These are phyloP conservation scores for Ambrosiella cleistominuta DNA, from an alignment of 2,329 filamentous ascomycete species.

Conservation along the genomic window DNA sequence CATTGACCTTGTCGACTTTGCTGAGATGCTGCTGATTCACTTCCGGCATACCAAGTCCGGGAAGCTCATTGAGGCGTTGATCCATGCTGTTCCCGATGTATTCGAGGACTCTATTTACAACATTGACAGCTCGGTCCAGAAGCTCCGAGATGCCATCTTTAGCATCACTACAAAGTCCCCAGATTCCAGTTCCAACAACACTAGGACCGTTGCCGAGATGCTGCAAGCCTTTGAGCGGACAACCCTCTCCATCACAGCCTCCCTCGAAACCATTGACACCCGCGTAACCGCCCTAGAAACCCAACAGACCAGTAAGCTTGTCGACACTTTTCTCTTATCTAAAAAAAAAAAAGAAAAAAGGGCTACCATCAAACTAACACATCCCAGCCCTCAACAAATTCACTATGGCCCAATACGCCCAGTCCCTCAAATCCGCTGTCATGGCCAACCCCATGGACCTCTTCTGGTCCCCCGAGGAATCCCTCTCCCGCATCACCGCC, in stretches of 20 bases:
- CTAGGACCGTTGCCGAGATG: slow-evolving; percentile 20
- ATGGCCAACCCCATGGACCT: slow-evolving; percentile 15
- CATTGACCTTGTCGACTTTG: slow-evolving; percentile 6
- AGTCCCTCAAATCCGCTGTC: slow-evolving; percentile 2
- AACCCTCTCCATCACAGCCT: slow-evolving; percentile 19
- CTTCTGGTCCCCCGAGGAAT: slow-evolving; percentile 17
- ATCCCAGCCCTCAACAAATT: slow-evolving; percentile 12
- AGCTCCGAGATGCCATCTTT: background rate
- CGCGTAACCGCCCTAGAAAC: slow-evolving; percentile 6
- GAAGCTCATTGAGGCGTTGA: slow-evolving; percentile 6
- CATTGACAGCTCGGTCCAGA: background rate
- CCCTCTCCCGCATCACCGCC: background rate
- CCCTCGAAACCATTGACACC: slow-evolving; percentile 8
- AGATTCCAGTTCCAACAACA: too few relatives aligned
- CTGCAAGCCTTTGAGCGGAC: slow-evolving; percentile 30
- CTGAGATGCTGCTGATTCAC: slow-evolving; percentile 6
- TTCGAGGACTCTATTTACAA: slow-evolving; percentile 5
- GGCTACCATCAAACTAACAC: background rate
- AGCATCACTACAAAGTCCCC: background rate
- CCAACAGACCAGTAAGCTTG: background rate
- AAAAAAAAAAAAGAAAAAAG: background rate
- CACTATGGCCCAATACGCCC: slow-evolving; percentile 4
- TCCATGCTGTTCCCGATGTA: background rate
- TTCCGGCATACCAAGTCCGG: slow-evolving; percentile 7
- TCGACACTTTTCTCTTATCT: too few relatives aligned